Conservation (phyloP, 345 rosid genomes). For the Fremontodendron californicum region DNA sequence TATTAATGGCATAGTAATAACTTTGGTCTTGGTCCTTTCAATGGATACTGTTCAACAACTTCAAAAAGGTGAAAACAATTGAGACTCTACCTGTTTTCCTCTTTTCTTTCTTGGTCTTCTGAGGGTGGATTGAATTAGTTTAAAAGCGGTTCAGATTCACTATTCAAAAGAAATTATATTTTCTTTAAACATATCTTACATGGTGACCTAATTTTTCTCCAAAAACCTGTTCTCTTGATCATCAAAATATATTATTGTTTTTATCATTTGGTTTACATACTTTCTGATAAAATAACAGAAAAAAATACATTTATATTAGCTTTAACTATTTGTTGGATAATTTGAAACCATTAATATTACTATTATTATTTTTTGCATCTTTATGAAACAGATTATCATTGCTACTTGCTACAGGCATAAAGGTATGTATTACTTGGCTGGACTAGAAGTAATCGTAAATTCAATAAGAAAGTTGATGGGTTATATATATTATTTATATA, state of each 20-base stretch:
- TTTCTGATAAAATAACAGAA: not conserved
- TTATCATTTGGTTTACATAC: not conserved
- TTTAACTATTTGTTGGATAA: too few relatives aligned
- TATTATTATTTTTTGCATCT: not conserved
- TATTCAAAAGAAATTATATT: not conserved
- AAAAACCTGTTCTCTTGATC: not conserved
- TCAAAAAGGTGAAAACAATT: not conserved
- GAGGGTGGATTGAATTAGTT: not conserved
- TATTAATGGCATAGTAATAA: not conserved
- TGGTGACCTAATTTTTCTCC: not conserved
- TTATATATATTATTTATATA: too few relatives aligned
- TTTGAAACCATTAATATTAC: not conserved
- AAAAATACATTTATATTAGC: too few relatives aligned
- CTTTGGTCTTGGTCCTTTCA: not conserved
- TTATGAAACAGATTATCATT: not conserved
- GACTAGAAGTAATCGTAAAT: constrained; percentile 26
- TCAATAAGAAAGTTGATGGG: not conserved
- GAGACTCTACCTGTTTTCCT: not conserved
- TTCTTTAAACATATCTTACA: not conserved
- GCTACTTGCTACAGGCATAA: not conserved
- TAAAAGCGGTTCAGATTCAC: not conserved
- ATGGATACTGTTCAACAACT: not conserved
- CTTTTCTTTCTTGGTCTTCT: not conserved
- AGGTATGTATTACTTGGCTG: not conserved
- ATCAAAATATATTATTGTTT: not conserved